These are phyloP conservation scores for Hypseocharis bilobata DNA, from an alignment of 441 rosid species.

Conservation along the genomic window DNA sequence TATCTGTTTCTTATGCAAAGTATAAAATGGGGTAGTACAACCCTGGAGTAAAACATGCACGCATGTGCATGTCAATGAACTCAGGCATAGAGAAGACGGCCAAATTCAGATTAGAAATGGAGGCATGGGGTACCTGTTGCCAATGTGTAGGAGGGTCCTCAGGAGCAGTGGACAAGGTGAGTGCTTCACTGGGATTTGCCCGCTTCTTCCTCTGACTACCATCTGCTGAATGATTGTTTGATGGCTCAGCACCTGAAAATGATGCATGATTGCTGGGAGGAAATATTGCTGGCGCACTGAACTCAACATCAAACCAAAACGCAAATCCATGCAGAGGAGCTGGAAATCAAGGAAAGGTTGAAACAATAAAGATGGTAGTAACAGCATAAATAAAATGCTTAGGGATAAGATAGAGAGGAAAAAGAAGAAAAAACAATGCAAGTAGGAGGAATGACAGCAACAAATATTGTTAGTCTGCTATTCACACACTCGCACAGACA, in stretches of 20 bases:
- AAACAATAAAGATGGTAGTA: neutral
- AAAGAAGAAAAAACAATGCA: too few relatives aligned
- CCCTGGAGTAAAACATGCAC: neutral
- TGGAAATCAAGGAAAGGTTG: constrained; percentile 28
- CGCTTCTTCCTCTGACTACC: constrained; percentile 57
- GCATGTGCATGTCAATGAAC: neutral
- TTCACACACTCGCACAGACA: neutral
- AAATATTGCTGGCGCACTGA: constrained; percentile 42
- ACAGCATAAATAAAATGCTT: neutral
- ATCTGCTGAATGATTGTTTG: constrained; percentile 34
- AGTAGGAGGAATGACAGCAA: neutral
- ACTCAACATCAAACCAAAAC: constrained; percentile 95
- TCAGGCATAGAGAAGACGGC: neutral
- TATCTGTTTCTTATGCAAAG: neutral
- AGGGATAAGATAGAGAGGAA: too few relatives aligned
- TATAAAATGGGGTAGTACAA: neutral
- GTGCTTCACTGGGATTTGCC: constrained; percentile 53
- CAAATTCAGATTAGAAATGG: neutral
- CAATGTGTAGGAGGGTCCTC: constrained; percentile 94
- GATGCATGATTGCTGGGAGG: constrained; percentile 29
- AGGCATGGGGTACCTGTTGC: constrained; percentile 62
- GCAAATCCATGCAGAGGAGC: constrained; percentile 97
- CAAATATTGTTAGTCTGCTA: neutral
- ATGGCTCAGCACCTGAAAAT: constrained; percentile 30
- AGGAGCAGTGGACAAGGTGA: constrained; percentile 80